Percentiles rank a stretch among this genome's conserved stretches.
These are phyloP conservation scores for Lyophyllum semitale DNA, from an alignment of 768 basidiomycete genomes.

Conservation along the genomic window DNA sequence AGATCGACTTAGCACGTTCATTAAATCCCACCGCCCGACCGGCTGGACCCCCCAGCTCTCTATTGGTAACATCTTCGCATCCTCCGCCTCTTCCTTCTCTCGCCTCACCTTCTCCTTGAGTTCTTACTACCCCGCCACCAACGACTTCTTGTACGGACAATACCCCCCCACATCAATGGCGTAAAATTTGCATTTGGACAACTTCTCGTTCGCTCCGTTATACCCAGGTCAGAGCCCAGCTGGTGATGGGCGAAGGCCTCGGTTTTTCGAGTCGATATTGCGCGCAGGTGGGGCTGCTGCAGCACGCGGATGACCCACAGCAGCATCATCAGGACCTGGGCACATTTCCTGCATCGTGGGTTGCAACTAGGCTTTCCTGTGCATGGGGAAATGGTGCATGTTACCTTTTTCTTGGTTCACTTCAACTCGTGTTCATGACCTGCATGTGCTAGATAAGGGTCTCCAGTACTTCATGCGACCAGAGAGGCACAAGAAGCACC, in stretches of 20 bases:
- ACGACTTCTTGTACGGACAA: constrained; percentile 34
- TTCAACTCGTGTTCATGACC: not conserved
- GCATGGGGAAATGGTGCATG: not conserved
- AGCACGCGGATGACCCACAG: constrained; percentile 24
- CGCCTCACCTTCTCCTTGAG: not conserved
- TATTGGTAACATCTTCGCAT: constrained; percentile 37
- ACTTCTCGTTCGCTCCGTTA: constrained; percentile 22
- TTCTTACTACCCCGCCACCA: constrained; percentile 13
- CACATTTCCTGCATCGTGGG: not conserved
- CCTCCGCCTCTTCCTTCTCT: constrained; percentile 8
- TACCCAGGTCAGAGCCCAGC: constrained; percentile 14
- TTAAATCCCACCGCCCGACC: constrained; percentile 83
- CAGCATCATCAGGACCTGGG: not conserved
- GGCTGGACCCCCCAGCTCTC: constrained; percentile 59
- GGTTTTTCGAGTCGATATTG: constrained; percentile 53
- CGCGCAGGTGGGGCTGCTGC: constrained; percentile 44
- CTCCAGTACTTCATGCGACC: constrained; percentile 11
- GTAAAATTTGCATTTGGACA: constrained; percentile 17
- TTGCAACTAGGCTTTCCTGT: not conserved
- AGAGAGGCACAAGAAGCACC: too few relatives aligned
- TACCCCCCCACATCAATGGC: not conserved
- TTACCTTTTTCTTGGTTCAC: not conserved
- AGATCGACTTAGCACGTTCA: too few relatives aligned
- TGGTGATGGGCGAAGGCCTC: constrained; percentile 17
- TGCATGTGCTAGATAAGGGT: not conserved